Conservation (phyloP, 768 basidiomycete species). For the Kwoniella dejecticola region DNA sequence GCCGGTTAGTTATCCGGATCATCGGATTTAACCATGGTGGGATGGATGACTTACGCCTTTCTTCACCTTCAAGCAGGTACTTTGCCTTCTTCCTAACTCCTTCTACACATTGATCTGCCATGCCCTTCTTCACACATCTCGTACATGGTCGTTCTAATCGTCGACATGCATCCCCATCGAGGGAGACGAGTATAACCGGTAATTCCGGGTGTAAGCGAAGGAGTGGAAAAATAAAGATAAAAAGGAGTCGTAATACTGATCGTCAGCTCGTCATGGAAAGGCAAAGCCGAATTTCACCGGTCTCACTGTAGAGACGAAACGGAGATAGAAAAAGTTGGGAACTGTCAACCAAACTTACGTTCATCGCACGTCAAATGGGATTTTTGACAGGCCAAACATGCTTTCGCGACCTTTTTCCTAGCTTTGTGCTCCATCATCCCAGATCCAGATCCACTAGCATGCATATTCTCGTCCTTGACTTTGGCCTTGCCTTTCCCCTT, state of each 20-base stretch:
- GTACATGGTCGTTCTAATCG: constrained; percentile 94
- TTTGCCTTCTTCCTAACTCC: constrained; percentile 98
- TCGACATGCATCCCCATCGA: too few relatives aligned
- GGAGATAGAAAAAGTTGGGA: too few relatives aligned
- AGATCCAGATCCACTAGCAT: neutral
- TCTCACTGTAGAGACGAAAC: too few relatives aligned
- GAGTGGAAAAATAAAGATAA: neutral
- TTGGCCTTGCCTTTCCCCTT: constrained; percentile 18
- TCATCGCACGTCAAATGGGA: constrained; percentile 99
- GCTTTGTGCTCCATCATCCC: constrained; percentile 25
- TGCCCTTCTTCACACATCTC: constrained; percentile 90
- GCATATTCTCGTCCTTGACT: constrained; percentile 18
- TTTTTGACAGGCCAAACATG: constrained; percentile 94
- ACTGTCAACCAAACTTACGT: constrained; percentile 63
- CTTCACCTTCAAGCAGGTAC: constrained; percentile 90
- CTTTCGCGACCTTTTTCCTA: constrained; percentile 60
- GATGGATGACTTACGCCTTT: constrained; percentile 66
- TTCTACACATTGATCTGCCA: constrained; percentile 83
- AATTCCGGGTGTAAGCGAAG: constrained; percentile 15
- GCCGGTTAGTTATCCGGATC: neutral
- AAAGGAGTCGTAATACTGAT: constrained; percentile 15
- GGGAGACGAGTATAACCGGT: too few relatives aligned
- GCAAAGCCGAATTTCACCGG: too few relatives aligned
- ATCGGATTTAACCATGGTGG: neutral
- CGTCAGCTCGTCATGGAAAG: neutral